phyloP scores from a whole-genome alignment of 75 land plant genomes.

The Larix kaempferi region DNA sequence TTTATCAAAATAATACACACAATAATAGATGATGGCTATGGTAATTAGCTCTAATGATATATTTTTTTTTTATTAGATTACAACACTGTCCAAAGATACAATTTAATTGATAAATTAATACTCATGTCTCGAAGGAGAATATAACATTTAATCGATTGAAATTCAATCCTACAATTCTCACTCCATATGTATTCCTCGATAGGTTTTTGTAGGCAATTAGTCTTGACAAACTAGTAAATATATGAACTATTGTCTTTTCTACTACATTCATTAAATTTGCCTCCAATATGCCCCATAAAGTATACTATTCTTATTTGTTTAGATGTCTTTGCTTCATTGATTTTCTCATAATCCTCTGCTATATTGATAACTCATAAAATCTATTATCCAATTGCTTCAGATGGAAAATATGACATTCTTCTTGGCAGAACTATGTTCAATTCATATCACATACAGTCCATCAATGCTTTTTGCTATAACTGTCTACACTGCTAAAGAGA shows the following conservation, averaged over 20 bases:
- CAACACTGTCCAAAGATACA: too few species aligned
- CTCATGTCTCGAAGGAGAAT: constrained; percentile 37
- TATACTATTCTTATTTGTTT: too few species aligned
- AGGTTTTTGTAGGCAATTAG: constrained; percentile 75
- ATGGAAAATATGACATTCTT: constrained; percentile 67
- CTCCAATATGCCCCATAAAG: background rate
- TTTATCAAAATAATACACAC: constrained; percentile 63
- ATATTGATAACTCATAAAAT: too few species aligned
- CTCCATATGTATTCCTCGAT: constrained; percentile 75
- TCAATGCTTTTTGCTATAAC: constrained; percentile 82
- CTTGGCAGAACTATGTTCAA: constrained; percentile 67
- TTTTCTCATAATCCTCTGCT: too few species aligned
- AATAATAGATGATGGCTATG: constrained; percentile 65
- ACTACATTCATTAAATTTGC: background rate
- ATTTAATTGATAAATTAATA: background rate
- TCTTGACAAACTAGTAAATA: constrained; percentile 49
- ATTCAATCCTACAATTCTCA: constrained; percentile 79
- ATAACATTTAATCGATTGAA: constrained; percentile 62
- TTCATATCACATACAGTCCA: constrained; percentile 55
- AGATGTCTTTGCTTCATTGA: too few species aligned
- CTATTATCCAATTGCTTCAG: constrained; percentile 14
- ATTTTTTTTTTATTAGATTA: background rate
- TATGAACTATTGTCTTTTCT: background rate
- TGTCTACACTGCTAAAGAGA: constrained; percentile 76
- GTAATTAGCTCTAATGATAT: constrained; percentile 13